Evolutionary conservation across 116 monocot species (phyloP), one percentile per base, ranked within the genome.

Genomic region (Iris pallida): DNA sequence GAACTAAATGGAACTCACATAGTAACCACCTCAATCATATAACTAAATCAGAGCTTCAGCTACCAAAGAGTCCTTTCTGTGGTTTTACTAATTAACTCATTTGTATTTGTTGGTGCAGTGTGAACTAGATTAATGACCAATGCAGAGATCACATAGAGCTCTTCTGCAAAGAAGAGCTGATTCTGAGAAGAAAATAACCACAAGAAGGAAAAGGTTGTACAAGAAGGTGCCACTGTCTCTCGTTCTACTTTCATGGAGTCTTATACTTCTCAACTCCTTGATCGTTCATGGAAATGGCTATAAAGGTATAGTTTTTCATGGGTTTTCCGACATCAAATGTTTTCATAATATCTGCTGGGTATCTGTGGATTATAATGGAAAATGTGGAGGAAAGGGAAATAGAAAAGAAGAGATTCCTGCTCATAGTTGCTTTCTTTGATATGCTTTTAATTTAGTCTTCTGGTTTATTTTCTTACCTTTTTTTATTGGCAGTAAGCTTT

Each of bases 91-190:
- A 16, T 17, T 15, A 44, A 3, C 0, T 16, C 53, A 41, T 53
- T 10, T 45, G 18, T 51, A 12, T 66, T 41, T 16, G 2, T 41
- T 53, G 51, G 51, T 42, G 53, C 16, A 66, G 66, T 66, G 11
- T 42, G 12, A 41, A 53, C 41, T 66, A 51, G 66, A 53, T 53
- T 42, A 8, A 83, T 79, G 83, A 79, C 52, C 77, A 68, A 94
- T 94, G 93, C 87, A 82, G 82, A 82, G 74, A 74, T 90, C 82
- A 53, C 71, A 85, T 70, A 78, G 71, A 79, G 78, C 85, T 82
- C 74, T 87, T 85, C 78, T 82, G 43, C 75, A 72, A 45, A 87
- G 85, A 82, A 87, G 82, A 74, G 86, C 78, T 68, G 70, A 74
- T 41, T 54, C 52, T 13, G 63, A 70, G 17, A 67, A 77, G 43